Base-by-base conservation (phyloP, 768 basidiomycete genomes). In the Boletellus ananas region DNA sequence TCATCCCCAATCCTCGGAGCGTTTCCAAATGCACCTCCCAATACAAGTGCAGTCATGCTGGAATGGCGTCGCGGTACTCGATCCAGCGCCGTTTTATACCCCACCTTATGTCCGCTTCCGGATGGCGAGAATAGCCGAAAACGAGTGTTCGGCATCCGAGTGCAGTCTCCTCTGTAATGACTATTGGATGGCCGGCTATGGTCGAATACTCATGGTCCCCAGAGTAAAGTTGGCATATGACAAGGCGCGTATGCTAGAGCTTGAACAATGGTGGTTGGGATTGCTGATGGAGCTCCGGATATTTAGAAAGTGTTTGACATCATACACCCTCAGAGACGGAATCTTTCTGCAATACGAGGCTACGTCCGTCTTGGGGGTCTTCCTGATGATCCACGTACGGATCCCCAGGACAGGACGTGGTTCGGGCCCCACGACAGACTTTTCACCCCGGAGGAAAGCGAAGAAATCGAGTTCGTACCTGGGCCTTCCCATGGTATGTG, bases 101-200 rank as follows among this genome's bases (percentile, higher is more conserved):
- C 88, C 90, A 0, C 90, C 93, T 9, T 91, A 91, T 57, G 87
- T 97, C 50, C 79, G 82, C 48, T 99, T 99, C 81, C 79, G 96
- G 25, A 99, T 99, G 96, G 96, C 96, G 4, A 78, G 76, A 47
- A 79, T 98, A 45, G 77, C 75, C 9, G 90, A 95, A 13, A 83
- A 83, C 35, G 96, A 99, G 66, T 98, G 96, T 65, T 92, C 89
- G 34, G 96, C 96, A 0, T 85, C 83, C 52, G 96, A 99, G 71
- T 99, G 96, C 72, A 87, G 85, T 70, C 74, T 99, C 50, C 94
- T 99, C 58, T 96, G 94, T 74, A 99, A 98, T 69, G 95, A 98
- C 70, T 98, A 97, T 67, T 97, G 94, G 93, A 82, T 87, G 55
- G 84, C 90, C 0, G 95, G 96, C 1, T 98, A 94, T 64, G 96